A percentile compares a stretch with the other conserved stretches of the same genome.
Conservation (phyloP, 805 yeast species). For the Myxozyma nipponensis region DNA sequence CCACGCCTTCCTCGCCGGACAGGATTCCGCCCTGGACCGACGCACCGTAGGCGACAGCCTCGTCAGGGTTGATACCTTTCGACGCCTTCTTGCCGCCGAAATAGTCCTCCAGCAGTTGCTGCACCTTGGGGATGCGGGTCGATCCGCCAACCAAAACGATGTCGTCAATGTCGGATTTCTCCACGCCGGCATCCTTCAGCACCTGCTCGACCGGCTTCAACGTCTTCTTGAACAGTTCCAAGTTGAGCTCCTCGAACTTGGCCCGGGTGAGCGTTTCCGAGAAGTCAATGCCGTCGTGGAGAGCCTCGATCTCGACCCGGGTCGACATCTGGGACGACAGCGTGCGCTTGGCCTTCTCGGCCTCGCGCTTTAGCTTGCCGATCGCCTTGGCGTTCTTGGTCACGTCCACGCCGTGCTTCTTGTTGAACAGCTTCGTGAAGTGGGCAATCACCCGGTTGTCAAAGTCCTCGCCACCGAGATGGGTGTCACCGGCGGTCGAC, state of each 20-base stretch:
- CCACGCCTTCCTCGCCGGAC: slow-evolving; percentile 92
- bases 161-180: slow-evolving; percentile 84
- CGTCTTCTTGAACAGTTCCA: slow-evolving; percentile 89
- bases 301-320: slow-evolving; percentile 92
- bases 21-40: slow-evolving; percentile 99
- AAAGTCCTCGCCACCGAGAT: slow-evolving; percentile 98
- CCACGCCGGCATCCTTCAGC: slow-evolving; percentile 85
- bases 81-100: slow-evolving; percentile 95
- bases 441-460: slow-evolving; percentile 93
- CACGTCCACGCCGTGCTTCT: slow-evolving; percentile 85
- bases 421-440: slow-evolving; percentile 91
- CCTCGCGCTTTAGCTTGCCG: slow-evolving; percentile 93
- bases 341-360: slow-evolving; percentile 97
- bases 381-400: slow-evolving; percentile 77
- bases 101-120: slow-evolving; percentile 82
- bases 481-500: slow-evolving; percentile 89
- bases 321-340: slow-evolving; percentile 93
- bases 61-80: slow-evolving; percentile 98
- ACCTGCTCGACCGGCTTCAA: slow-evolving; percentile 95
- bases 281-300: slow-evolving; percentile 92
- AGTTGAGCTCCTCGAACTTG: slow-evolving; percentile 93
- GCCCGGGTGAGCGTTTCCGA: slow-evolving; percentile 95
- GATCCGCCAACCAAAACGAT: slow-evolving; percentile 99
- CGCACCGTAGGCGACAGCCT: slow-evolving; percentile 99
- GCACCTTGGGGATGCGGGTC: slow-evolving; percentile 98